Percentiles rank a stretch among this genome's conserved stretches.
These are phyloP conservation scores for Salix udensis DNA, from an alignment of 345 rosid species.

Conservation along the genomic window DNA sequence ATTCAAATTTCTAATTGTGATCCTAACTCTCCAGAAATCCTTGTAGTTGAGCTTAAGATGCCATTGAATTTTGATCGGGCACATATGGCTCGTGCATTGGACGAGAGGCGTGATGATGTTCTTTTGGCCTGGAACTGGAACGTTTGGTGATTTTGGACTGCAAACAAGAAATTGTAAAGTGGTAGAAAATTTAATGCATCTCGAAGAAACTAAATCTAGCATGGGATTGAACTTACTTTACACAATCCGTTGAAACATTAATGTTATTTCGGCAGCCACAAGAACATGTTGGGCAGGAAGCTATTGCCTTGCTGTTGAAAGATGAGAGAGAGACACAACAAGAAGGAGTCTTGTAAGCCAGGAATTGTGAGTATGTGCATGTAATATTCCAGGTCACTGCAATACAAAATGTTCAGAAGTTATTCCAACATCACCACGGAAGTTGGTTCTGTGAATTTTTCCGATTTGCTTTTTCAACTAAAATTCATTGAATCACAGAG, in stretches of 20 bases:
- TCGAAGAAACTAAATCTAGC: too few species aligned
- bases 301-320: conserved; percentile 69
- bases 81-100: conserved; percentile 87
- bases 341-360: conserved; percentile 65
- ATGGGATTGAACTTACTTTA: conserved; percentile 56
- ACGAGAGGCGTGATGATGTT: conserved; percentile 45
- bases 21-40: conserved; percentile 80
- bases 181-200: neutral
- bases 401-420: conserved; percentile 2
- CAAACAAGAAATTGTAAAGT: conserved; percentile 7
- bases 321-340: conserved; percentile 94
- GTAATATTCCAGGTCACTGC: conserved; percentile 95
- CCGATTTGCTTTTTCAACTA: neutral
- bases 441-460: neutral
- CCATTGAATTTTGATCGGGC: conserved; percentile 92
- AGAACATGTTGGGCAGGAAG: conserved; percentile 71
- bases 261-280: conserved; percentile 73
- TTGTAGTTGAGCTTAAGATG: conserved; percentile 75
- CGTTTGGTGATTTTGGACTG: conserved; percentile 48
- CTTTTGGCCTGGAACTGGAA: too few species aligned
- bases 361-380: conserved; percentile 82
- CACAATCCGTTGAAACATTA: conserved; percentile 50
- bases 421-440: neutral
- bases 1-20: conserved; percentile 77
- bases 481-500: neutral